Conservation (phyloP, 352 stramenopile genomes). For the Phytophthora sojae region DNA sequence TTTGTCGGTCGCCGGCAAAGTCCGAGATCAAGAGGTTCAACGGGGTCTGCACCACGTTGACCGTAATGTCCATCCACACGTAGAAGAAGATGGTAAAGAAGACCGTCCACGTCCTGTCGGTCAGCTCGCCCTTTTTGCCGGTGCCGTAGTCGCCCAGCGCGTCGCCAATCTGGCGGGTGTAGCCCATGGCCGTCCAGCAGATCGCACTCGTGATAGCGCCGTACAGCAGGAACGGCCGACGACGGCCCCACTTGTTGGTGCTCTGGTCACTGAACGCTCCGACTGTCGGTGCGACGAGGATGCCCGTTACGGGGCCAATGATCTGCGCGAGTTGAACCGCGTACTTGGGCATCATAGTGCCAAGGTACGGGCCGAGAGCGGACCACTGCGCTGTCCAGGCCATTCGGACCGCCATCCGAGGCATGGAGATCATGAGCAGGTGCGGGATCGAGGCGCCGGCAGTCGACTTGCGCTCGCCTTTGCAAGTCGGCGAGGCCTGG, state of each 20-base stretch:
- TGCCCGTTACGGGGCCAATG: slow-evolving; percentile 31
- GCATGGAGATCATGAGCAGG: slow-evolving; percentile 35
- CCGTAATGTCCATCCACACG: slow-evolving; percentile 39
- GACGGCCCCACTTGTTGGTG: slow-evolving; percentile 32
- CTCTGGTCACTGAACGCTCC: slow-evolving; percentile 37
- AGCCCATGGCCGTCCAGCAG: slow-evolving; percentile 66
- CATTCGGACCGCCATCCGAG: slow-evolving; percentile 38
- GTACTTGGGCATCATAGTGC: slow-evolving; percentile 39
- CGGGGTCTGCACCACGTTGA: slow-evolving; percentile 35
- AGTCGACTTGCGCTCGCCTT: slow-evolving; percentile 22
- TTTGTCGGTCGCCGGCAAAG: slow-evolving; percentile 35
- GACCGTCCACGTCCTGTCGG: slow-evolving; percentile 31
- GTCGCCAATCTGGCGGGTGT: slow-evolving; percentile 58
- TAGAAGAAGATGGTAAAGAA: slow-evolving; percentile 41
- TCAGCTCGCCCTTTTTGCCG: slow-evolving; percentile 33
- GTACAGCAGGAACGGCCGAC: slow-evolving; percentile 36
- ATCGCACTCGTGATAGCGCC: slow-evolving; percentile 31
- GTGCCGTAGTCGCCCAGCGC: slow-evolving; percentile 26
- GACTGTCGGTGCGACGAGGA: slow-evolving; percentile 29
- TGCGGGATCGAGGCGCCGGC: slow-evolving; percentile 33
- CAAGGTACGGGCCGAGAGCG: slow-evolving; percentile 33
- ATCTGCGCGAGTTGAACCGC: slow-evolving; percentile 37
- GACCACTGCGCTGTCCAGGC: slow-evolving; percentile 35
- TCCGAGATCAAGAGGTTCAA: slow-evolving; percentile 32
- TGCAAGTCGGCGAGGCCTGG: slow-evolving; percentile 21